phyloP scores from a whole-genome alignment of 139 green algal genomes.

The Picochlorum sp. region DNA sequence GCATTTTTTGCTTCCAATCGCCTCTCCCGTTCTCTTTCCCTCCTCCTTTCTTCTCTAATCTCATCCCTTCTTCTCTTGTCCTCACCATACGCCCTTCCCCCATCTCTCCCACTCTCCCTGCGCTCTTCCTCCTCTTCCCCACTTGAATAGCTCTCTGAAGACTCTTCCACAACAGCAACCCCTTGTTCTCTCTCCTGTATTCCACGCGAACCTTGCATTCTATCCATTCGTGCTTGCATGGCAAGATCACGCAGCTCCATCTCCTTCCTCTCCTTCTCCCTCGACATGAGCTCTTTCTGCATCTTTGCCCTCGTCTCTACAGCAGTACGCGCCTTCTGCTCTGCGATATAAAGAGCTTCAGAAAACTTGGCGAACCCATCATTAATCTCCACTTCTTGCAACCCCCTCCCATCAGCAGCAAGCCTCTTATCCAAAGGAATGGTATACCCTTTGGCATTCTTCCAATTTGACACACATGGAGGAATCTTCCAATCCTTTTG shows the following conservation, averaged over 20 bases:
- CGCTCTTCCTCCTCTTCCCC: constrained; percentile 8
- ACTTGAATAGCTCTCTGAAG: constrained; percentile 4
- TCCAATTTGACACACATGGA: constrained; percentile 97
- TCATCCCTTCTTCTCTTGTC: constrained; percentile 70
- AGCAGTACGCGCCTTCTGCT: constrained; percentile 84
- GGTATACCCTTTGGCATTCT: constrained; percentile 97
- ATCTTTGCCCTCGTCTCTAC: constrained; percentile 63
- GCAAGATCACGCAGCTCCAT: constrained; percentile 86
- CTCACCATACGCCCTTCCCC: constrained; percentile 59
- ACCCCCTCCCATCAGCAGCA: constrained; percentile 88
- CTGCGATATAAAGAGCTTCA: constrained; percentile 91
- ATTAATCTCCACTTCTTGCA: constrained; percentile 93
- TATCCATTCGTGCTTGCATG: constrained; percentile 81
- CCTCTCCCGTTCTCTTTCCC: constrained; percentile 85
- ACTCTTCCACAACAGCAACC: neutral
- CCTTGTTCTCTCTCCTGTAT: neutral
- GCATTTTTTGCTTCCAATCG: constrained; percentile 66
- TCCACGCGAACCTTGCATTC: constrained; percentile 26
- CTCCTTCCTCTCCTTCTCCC: constrained; percentile 90
- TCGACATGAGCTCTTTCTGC: constrained; percentile 70
- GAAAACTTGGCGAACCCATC: constrained; percentile 87
- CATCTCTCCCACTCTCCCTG: neutral
- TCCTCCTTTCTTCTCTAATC: constrained; percentile 64
- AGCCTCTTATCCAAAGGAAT: constrained; percentile 99
- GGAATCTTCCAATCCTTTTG: constrained; percentile 98